A percentile compares a stretch with the other conserved stretches of the same genome.
Evolutionary conservation across 805 yeast genomes (phyloP).

Genomic region (Lachancea kluyveri): DNA sequence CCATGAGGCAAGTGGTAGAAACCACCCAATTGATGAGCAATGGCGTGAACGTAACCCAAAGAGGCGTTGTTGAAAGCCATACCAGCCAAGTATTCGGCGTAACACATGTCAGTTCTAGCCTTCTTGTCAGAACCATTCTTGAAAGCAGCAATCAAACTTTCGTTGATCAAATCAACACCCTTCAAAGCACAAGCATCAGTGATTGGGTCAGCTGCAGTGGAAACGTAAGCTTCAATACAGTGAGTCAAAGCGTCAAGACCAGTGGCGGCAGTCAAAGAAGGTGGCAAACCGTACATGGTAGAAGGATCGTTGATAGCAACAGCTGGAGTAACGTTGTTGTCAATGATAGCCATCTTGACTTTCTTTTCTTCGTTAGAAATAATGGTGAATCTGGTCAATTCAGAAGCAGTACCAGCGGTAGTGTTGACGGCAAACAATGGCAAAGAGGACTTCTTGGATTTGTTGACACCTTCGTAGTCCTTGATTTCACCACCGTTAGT

Average conservation of each 20-base stretch:
- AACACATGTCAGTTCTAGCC: conserved; percentile 38
- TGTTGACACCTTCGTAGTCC: conserved; percentile 37
- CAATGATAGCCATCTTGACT: conserved; percentile 40
- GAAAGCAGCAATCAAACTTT: conserved; percentile 36
- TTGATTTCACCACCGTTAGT: conserved; percentile 36
- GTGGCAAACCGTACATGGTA: conserved; percentile 36
- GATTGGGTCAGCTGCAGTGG: conserved; percentile 42
- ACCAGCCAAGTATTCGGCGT: conserved; percentile 41
- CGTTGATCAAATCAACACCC: conserved; percentile 34
- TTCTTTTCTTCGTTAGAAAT: conserved; percentile 34
- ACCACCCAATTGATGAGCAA: conserved; percentile 36
- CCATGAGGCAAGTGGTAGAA: conserved; percentile 40
- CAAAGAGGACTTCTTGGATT: conserved; percentile 19
- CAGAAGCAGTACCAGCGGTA: conserved; percentile 43
- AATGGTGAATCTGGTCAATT: conserved; percentile 41
- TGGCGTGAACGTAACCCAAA: conserved; percentile 37
- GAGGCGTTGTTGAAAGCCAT: conserved; percentile 40
- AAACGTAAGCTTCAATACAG: conserved; percentile 40
- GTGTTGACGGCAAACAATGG: conserved; percentile 41
- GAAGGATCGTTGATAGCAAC: conserved; percentile 40
- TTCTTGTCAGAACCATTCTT: conserved; percentile 35
- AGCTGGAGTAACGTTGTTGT: conserved; percentile 36
- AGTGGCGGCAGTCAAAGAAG: conserved; percentile 36
- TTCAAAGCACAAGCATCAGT: conserved; percentile 39
- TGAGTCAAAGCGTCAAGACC: conserved; percentile 42